Conservation (phyloP, 2,329 filamentous ascomycete species). For the Curvularia eragrostidis region DNA sequence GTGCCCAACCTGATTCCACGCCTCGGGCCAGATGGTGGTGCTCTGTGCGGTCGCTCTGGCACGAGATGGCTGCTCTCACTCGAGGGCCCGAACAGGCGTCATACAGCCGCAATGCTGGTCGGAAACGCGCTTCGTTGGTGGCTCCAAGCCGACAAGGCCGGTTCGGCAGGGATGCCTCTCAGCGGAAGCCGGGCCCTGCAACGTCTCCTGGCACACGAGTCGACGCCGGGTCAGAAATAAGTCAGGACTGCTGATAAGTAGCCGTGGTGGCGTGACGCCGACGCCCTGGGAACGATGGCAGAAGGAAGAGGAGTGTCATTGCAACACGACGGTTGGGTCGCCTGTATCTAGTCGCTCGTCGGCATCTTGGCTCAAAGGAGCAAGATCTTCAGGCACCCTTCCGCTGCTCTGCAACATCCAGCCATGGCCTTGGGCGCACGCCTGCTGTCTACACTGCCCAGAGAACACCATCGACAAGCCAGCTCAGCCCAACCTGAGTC, state of each 20-base stretch:
- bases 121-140: slow-evolving; percentile 9
- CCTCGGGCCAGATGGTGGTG: slow-evolving; percentile 7
- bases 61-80: neutral
- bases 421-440: neutral
- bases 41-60: slow-evolving; percentile 2
- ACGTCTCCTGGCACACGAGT: slow-evolving; percentile 22
- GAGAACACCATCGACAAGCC: neutral
- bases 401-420: slow-evolving; percentile 5
- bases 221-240: slow-evolving; percentile 17
- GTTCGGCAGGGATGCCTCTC: slow-evolving; percentile 20
- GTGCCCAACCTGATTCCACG: slow-evolving; percentile 8
- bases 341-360: slow-evolving; percentile 11
- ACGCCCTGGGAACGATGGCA: slow-evolving; percentile 18
- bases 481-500: slow-evolving; percentile 12
- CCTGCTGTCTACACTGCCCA: neutral
- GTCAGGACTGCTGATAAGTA: slow-evolving; percentile 17
- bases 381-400: slow-evolving; percentile 25
- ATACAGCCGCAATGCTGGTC: slow-evolving; percentile 2
- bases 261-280: slow-evolving; percentile 18
- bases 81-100: slow-evolving; percentile 5
- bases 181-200: slow-evolving; percentile 17
- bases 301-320: slow-evolving; percentile 12
- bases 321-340: slow-evolving; percentile 16
- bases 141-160: slow-evolving; percentile 16
- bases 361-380: slow-evolving; percentile 21